Percentiles rank a stretch among this genome's conserved stretches.
Evolutionary conservation across 805 yeast genomes (phyloP).

Genomic region (Hanseniaspora taiwanica): DNA sequence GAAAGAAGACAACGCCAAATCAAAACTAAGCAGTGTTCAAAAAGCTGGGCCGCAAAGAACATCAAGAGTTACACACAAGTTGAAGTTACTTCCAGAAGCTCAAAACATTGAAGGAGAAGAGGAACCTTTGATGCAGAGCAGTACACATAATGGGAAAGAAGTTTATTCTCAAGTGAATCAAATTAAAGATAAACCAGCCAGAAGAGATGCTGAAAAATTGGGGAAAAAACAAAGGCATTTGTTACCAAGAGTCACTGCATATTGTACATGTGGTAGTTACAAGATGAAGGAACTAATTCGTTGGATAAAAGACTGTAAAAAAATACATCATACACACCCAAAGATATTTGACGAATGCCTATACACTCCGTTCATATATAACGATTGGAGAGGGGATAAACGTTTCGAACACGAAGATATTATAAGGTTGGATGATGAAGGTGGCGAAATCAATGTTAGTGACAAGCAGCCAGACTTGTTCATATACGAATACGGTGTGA

Average conservation of each 20-base stretch:
- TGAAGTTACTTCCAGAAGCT: constrained; percentile 45
- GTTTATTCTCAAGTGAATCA: constrained; percentile 76
- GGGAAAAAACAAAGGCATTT: constrained; percentile 66
- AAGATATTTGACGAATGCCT: constrained; percentile 88
- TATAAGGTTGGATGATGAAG: constrained; percentile 78
- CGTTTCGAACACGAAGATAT: constrained; percentile 31
- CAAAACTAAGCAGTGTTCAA: too few relatives aligned
- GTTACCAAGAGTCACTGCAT: constrained; percentile 89
- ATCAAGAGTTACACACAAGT: constrained; percentile 59
- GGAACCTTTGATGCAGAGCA: constrained; percentile 26
- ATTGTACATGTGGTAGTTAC: constrained; percentile 89
- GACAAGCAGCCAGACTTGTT: constrained; percentile 67
- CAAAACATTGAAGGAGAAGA: constrained; percentile 18
- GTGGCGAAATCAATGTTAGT: constrained; percentile 86
- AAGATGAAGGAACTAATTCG: constrained; percentile 74
- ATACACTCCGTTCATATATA: constrained; percentile 77
- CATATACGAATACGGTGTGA: constrained; percentile 93
- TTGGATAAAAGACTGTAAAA: constrained; percentile 71
- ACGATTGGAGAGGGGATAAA: constrained; percentile 57
- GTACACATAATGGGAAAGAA: constrained; percentile 25
- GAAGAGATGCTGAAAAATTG: constrained; percentile 85
- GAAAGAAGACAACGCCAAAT: too few relatives aligned
- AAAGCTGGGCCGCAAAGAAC: constrained; percentile 63
- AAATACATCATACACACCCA: constrained; percentile 66
- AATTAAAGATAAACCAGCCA: constrained; percentile 76